Conservation (phyloP, 768 basidiomycete species). For the Leccinum sublutescens region DNA sequence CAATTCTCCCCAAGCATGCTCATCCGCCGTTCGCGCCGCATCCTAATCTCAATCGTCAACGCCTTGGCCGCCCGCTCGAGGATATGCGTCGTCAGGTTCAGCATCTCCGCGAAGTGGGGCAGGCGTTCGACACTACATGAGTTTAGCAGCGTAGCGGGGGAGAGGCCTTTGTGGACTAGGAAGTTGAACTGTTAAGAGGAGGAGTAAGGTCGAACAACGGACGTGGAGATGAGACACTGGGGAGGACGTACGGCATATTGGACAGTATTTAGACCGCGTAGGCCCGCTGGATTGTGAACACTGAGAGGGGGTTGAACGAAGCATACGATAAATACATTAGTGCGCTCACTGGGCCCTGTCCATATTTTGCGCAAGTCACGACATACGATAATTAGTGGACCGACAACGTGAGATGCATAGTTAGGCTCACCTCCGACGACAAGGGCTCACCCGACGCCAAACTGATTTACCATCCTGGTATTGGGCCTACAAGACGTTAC, state of each 20-base stretch:
- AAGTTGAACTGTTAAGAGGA: too few relatives aligned
- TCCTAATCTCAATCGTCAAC: neutral
- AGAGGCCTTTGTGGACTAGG: too few relatives aligned
- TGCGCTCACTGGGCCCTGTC: constrained; percentile 44
- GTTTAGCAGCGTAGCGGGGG: too few relatives aligned
- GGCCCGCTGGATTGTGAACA: constrained; percentile 22
- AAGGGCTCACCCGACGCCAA: constrained; percentile 43
- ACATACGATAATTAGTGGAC: neutral
- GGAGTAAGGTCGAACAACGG: too few relatives aligned
- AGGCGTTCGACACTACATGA: too few relatives aligned
- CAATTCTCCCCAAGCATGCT: constrained; percentile 35
- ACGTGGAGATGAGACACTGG: neutral
- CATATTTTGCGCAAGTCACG: constrained; percentile 11
- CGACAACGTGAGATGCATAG: neutral
- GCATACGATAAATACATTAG: neutral
- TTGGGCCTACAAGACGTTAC: constrained; percentile 35
- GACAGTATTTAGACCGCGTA: constrained; percentile 38
- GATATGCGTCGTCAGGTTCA: constrained; percentile 30
- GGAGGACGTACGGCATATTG: constrained; percentile 36
- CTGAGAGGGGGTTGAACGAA: constrained; percentile 1
- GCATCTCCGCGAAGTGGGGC: too few relatives aligned
- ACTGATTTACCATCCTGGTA: constrained; percentile 45
- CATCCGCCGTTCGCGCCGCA: neutral
- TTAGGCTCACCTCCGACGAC: constrained; percentile 40
- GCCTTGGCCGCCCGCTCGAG: neutral